Base-by-base conservation (phyloP, 2,329 filamentous ascomycete species). In the Diaporthe capsici region DNA sequence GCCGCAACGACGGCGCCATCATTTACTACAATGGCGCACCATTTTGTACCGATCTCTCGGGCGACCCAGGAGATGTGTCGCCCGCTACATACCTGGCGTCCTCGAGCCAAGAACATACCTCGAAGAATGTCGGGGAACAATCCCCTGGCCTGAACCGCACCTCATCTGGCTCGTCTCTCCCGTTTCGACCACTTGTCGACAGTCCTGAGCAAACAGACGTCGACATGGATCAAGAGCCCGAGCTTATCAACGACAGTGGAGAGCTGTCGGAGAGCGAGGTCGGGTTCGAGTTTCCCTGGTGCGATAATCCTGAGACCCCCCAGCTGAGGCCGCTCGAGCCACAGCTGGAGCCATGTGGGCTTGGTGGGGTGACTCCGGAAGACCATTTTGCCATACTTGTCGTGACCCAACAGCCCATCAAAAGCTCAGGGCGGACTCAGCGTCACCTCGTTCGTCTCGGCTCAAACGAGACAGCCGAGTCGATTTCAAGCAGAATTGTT, bases 21-120 rank as follows among this genome's bases (percentile, higher is more conserved):
- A 95, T 96, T 25, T 97, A 96, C 81, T 97, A 96, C 82, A 94
- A 90, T 76, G 94, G 93, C 37, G 93, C 93, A 1, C 91, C 90
- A 0, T 98, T 97, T 82, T 97, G 92, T 82, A 95, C 92, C 1
- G 95, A 98, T 82, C 84, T 97, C 4, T 94, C 92, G 22, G 92
- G 93, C 2, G 93, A 95, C 79, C 86, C 86, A 15, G 88, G 87
- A 2, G 87, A 88, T 31, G 77, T 83, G 1, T 88, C 87, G 0
- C 86, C 87, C 1, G 82, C 87, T 2, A 88, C 89, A 1, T 86
- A 89, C 75, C 83, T 89, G 83, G 84, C 86, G 5, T 87, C 86
- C n/a, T 85, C 85, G 13, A 85, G 84, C 1, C 84, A 85, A 73
- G 84, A 84, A 51, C 79, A 83, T 34, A 76, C 81, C 37, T 75